Conservation (phyloP, 176 grass and related monocot species). For the Oryza longistaminata region DNA sequence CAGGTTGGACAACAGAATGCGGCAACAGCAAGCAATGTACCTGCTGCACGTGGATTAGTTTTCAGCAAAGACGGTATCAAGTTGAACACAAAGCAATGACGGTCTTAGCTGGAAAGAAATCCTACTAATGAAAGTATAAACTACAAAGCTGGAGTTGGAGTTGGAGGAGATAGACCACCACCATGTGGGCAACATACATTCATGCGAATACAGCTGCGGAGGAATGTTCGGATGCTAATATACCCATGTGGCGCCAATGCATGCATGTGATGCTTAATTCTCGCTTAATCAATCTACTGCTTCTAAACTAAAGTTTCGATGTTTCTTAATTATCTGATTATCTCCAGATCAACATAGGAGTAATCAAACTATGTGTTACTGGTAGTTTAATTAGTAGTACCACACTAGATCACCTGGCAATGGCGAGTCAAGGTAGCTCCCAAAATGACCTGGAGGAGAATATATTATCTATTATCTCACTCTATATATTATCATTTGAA, state of each 20-base stretch:
- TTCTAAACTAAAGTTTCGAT: neutral
- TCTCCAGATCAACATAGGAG: neutral
- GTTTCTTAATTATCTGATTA: neutral
- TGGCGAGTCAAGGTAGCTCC: neutral
- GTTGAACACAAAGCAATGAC: neutral
- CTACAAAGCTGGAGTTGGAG: neutral
- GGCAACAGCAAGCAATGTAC: neutral
- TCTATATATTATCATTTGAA: too few relatives aligned
- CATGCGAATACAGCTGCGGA: neutral
- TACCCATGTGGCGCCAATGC: neutral
- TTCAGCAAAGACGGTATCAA: neutral
- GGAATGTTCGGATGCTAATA: neutral
- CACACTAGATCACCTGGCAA: neutral
- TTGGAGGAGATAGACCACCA: neutral
- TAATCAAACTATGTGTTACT: neutral
- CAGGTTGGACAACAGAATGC: neutral
- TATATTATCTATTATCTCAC: too few relatives aligned
- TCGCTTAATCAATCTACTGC: neutral
- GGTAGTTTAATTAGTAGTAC: too few relatives aligned
- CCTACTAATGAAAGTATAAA: too few relatives aligned
- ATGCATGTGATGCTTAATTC: neutral
- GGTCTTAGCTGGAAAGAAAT: neutral
- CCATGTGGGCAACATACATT: neutral
- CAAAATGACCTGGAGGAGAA: neutral
- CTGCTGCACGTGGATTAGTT: neutral